These are phyloP conservation scores for Mycena polygramma DNA, from an alignment of 768 basidiomycete species.

Conservation along the genomic window DNA sequence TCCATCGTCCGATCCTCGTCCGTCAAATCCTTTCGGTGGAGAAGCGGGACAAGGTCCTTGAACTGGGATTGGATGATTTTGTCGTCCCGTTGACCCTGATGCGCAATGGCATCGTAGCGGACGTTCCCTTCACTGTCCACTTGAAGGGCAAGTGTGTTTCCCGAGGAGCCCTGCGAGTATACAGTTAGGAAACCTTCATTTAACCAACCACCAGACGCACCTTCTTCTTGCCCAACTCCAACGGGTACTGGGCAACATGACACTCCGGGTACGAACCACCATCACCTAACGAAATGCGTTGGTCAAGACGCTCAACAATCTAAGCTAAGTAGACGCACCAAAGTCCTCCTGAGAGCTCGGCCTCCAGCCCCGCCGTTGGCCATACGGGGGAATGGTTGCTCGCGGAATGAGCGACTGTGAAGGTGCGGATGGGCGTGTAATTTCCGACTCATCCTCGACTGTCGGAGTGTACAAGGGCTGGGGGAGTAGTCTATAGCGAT, in stretches of 20 bases:
- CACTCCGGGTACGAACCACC: slow-evolving; percentile 95
- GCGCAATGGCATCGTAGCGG: slow-evolving; percentile 96
- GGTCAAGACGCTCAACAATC: slow-evolving; percentile 4
- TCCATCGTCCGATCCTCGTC: slow-evolving; percentile 85
- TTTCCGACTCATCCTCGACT: slow-evolving; percentile 75
- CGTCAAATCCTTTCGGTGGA: slow-evolving; percentile 88
- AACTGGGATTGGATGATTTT: slow-evolving; percentile 95
- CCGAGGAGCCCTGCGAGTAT: slow-evolving; percentile 79
- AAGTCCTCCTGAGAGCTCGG: slow-evolving; percentile 88
- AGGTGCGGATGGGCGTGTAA: slow-evolving; percentile 47
- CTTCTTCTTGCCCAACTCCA: slow-evolving; percentile 97
- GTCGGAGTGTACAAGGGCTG: slow-evolving; percentile 68
- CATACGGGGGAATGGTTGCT: slow-evolving; percentile 82
- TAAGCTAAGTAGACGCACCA: slow-evolving; percentile 60
- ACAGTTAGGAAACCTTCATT: slow-evolving; percentile 19
- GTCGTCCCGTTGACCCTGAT: slow-evolving; percentile 91
- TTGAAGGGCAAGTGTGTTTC: slow-evolving; percentile 96
- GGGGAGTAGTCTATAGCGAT: slow-evolving; percentile 71
- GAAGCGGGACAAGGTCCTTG: slow-evolving; percentile 95
- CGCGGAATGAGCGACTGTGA: slow-evolving; percentile 63
- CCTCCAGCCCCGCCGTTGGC: slow-evolving; percentile 88
- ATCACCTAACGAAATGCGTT: slow-evolving; percentile 63
- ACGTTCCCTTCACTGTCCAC: slow-evolving; percentile 98
- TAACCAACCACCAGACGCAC: slow-evolving; percentile 53
- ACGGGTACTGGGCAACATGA: slow-evolving; percentile 96